Conservation (phyloP, 768 basidiomycete genomes). For the Mycena rebaudengoi region DNA sequence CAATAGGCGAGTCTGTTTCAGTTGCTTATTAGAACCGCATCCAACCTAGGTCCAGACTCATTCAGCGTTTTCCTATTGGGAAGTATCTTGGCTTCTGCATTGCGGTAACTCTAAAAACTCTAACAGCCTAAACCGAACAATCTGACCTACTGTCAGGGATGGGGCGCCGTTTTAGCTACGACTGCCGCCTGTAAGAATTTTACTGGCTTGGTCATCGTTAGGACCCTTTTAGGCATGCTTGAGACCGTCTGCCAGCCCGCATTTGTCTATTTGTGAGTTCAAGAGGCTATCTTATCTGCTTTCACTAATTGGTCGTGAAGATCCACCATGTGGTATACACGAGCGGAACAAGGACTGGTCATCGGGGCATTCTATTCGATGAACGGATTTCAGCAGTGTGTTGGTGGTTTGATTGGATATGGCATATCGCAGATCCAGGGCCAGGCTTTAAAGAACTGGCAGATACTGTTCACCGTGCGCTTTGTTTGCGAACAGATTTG, state of each 20-base stretch:
- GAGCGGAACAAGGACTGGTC: slow-evolving; percentile 57
- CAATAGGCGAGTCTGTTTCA: slow-evolving; percentile 34
- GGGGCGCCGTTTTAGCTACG: slow-evolving; percentile 58
- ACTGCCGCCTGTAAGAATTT: slow-evolving; percentile 58
- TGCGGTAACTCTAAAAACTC: too few relatives aligned
- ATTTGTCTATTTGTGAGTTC: slow-evolving; percentile 53
- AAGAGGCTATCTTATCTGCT: background rate
- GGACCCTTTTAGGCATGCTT: slow-evolving; percentile 57
- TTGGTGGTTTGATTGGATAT: slow-evolving; percentile 57
- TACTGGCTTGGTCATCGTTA: slow-evolving; percentile 51
- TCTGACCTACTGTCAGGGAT: too few relatives aligned
- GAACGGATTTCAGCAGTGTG: slow-evolving; percentile 58
- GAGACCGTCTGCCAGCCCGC: slow-evolving; percentile 59
- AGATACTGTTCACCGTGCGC: slow-evolving; percentile 52
- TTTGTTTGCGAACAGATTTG: background rate
- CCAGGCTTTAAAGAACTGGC: slow-evolving; percentile 58
- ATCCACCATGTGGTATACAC: slow-evolving; percentile 62
- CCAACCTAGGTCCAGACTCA: slow-evolving; percentile 33
- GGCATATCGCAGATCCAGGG: slow-evolving; percentile 55
- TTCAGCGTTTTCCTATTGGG: slow-evolving; percentile 58
- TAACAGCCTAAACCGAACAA: too few relatives aligned
- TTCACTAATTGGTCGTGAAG: slow-evolving; percentile 24
- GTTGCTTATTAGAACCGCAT: background rate
- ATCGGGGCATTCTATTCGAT: slow-evolving; percentile 55
- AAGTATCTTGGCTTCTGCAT: slow-evolving; percentile 52